phyloP scores from a whole-genome alignment of 75 land plant species.

The Picea glauca region DNA sequence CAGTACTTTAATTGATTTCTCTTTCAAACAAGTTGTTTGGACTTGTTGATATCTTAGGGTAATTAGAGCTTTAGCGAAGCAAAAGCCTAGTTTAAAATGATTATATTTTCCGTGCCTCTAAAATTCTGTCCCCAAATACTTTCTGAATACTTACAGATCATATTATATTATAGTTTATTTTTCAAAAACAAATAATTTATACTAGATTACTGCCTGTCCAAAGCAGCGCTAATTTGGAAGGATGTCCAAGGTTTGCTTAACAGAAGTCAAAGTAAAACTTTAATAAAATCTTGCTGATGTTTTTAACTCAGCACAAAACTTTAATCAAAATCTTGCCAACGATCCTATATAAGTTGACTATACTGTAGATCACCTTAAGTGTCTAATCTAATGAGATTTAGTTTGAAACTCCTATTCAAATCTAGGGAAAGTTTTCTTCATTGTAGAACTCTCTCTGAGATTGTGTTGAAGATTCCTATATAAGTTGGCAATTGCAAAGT shows the following conservation, averaged over 20 bases:
- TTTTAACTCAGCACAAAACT: no score
- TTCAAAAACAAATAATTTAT: neutral
- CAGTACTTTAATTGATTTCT: no score
- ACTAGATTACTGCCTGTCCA: neutral
- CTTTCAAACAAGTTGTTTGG: no score
- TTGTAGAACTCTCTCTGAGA: neutral
- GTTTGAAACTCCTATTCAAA: neutral
- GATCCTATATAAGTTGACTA: neutral
- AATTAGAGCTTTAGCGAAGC: no score
- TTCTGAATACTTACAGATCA: no score
- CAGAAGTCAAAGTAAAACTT: neutral
- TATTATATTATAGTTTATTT: no score
- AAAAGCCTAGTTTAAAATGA: no score
- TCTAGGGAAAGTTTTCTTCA: neutral
- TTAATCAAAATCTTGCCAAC: no score
- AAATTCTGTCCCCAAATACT: no score
- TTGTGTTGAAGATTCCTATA: neutral
- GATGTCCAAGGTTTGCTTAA: neutral
- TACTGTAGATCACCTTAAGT: neutral
- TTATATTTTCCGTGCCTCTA: no score
- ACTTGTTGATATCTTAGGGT: no score
- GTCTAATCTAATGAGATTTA: slow-evolving; percentile 39
- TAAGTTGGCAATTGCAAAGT: neutral
- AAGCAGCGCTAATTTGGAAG: neutral
- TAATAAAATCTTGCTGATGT: no score